These are phyloP conservation scores for Alternaria sp. DNA, from an alignment of 2,329 filamentous ascomycete genomes.

Conservation along the genomic window DNA sequence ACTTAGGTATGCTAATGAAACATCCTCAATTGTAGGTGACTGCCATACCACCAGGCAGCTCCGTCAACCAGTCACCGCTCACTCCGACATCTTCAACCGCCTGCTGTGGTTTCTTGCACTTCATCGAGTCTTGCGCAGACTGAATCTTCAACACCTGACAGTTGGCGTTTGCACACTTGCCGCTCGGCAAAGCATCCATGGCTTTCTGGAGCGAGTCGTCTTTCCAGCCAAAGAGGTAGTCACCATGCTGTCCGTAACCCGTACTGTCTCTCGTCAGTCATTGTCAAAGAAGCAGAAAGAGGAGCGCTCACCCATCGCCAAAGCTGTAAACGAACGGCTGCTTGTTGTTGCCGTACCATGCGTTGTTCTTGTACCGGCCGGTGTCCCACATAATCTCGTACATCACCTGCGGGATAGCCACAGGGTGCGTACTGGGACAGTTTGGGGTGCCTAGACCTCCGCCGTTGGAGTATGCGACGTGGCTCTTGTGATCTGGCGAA, in stretches of 20 bases:
- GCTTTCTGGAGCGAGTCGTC: slow-evolving; percentile 35
- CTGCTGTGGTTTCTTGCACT: slow-evolving; percentile 50
- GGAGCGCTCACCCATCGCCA: slow-evolving; percentile 28
- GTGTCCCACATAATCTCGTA: slow-evolving; percentile 57
- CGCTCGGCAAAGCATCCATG: slow-evolving; percentile 36
- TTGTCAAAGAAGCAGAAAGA: background rate
- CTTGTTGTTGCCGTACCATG: slow-evolving; percentile 30
- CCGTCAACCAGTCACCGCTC: slow-evolving; percentile 32
- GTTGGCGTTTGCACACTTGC: slow-evolving; percentile 39
- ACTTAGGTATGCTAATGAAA: background rate
- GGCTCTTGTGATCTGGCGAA: slow-evolving; percentile 63
- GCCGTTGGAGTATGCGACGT: slow-evolving; percentile 66
- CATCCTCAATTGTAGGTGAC: slow-evolving; percentile 16
- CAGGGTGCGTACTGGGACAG: slow-evolving; percentile 52
- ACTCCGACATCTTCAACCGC: slow-evolving; percentile 54
- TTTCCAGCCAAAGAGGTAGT: slow-evolving; percentile 40
- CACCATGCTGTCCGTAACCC: slow-evolving; percentile 29
- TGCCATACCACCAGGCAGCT: slow-evolving; percentile 37
- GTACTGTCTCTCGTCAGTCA: slow-evolving; percentile 1
- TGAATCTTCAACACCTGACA: slow-evolving; percentile 40
- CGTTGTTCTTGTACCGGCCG: slow-evolving; percentile 27
- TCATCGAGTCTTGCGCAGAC: slow-evolving; percentile 30
- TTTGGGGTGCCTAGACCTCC: slow-evolving; percentile 51
- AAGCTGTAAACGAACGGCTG: slow-evolving; percentile 40
- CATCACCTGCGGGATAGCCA: slow-evolving; percentile 55